Evolutionary conservation across 257 asterid genomes (phyloP).

Genomic region (Scutellaria barbata): DNA sequence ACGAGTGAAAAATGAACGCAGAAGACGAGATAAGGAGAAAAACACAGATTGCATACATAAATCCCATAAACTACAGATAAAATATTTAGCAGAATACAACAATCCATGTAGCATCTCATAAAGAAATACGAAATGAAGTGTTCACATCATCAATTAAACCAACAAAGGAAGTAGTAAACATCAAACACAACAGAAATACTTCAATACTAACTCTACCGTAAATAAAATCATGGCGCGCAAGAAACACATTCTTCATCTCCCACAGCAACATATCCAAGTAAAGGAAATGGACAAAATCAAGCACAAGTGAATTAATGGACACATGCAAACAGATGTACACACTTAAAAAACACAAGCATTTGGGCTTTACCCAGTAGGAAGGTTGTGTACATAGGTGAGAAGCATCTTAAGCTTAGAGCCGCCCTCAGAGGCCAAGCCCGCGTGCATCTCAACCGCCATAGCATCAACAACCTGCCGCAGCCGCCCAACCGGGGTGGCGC

Average conservation of each 20-base stretch:
- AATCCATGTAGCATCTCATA: constrained; percentile 1
- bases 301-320: constrained; percentile 19
- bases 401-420: constrained; percentile 95
- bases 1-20: neutral
- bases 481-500: constrained; percentile 73
- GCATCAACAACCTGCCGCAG: constrained; percentile 88
- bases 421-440: constrained; percentile 91
- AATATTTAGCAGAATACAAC: neutral
- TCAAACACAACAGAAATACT: constrained; percentile 3
- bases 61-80: neutral
- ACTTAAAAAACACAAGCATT: constrained; percentile 8
- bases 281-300: constrained; percentile 23
- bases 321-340: constrained; percentile 31
- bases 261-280: neutral
- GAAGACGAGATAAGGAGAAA: neutral
- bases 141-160: neutral
- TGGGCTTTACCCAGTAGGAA: constrained; percentile 77
- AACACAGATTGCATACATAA: neutral
- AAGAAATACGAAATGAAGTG: neutral
- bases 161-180: constrained; percentile 10
- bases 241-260: neutral
- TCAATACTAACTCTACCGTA: neutral
- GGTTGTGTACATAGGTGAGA: constrained; percentile 72
- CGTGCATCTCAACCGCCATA: constrained; percentile 97
- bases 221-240: constrained; percentile 18